phyloP scores from a whole-genome alignment of 345 rosid species.

The Camelina sativa region DNA sequence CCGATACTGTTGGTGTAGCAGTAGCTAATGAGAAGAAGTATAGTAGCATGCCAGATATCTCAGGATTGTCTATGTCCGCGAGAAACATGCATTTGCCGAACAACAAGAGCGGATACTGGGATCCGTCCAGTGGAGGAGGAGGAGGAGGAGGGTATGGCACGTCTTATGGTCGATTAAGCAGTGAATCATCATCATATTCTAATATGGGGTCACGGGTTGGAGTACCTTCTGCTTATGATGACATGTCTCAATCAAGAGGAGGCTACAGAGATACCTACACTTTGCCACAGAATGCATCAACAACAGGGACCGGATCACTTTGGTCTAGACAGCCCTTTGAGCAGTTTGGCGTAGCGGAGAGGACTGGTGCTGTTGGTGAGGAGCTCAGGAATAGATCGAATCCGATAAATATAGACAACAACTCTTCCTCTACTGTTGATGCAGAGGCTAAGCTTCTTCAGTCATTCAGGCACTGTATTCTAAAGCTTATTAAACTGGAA shows the following conservation, averaged over 20 bases:
- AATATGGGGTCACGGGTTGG: constrained; percentile 58
- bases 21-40: constrained; percentile 71
- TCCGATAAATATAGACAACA: constrained; percentile 48
- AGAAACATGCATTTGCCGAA: constrained; percentile 53
- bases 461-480: constrained; percentile 74
- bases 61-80: constrained; percentile 67
- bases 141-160: constrained; percentile 50
- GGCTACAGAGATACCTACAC: constrained; percentile 56
- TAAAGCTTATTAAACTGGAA: constrained; percentile 82
- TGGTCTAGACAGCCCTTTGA: constrained; percentile 98
- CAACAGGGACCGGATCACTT: constrained; percentile 66
- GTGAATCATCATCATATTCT: constrained; percentile 56
- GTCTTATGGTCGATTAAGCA: constrained; percentile 55
- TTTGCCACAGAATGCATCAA: constrained; percentile 46
- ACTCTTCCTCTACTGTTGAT: constrained; percentile 55
- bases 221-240: constrained; percentile 56
- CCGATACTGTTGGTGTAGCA: constrained; percentile 44
- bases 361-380: constrained; percentile 53
- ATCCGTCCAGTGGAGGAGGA: constrained; percentile 56
- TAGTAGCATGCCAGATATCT: constrained; percentile 89
- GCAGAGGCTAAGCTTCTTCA: constrained; percentile 82
- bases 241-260: constrained; percentile 54
- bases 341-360: constrained; percentile 91
- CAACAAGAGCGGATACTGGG: constrained; percentile 63
- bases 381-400: constrained; percentile 55